A percentile compares a stretch with the other conserved stretches of the same genome.
phyloP scores from a whole-genome alignment of 2,329 filamentous ascomycete species.

The Botryotinia globosa region DNA sequence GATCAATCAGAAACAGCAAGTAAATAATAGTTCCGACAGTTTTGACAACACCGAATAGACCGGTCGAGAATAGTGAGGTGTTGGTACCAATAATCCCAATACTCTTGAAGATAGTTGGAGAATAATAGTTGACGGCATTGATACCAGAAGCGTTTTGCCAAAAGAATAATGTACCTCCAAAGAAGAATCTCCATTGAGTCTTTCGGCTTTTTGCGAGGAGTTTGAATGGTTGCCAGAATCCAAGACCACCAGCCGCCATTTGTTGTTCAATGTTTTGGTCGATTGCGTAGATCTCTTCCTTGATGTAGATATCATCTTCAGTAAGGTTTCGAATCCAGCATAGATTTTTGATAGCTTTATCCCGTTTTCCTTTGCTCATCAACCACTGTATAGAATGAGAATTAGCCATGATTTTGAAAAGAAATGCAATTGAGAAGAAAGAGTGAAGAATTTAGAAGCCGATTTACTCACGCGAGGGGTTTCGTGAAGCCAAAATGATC shows the following conservation, averaged over 20 bases:
- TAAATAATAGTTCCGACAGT: constrained; percentile 39
- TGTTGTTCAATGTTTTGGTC: constrained; percentile 68
- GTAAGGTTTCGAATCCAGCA: constrained; percentile 63
- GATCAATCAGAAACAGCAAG: constrained; percentile 58
- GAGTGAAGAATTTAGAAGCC: neutral
- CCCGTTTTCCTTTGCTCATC: constrained; percentile 58
- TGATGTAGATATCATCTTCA: constrained; percentile 60
- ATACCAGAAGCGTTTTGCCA: constrained; percentile 33
- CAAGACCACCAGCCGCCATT: constrained; percentile 60
- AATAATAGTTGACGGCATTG: constrained; percentile 32
- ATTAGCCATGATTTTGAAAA: neutral
- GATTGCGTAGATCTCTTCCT: constrained; percentile 70
- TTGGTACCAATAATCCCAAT: constrained; percentile 31
- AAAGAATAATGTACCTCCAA: constrained; percentile 27
- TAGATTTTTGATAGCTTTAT: constrained; percentile 56
- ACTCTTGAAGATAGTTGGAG: constrained; percentile 27
- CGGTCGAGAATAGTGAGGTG: constrained; percentile 27
- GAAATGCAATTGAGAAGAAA: neutral
- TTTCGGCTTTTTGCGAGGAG: neutral
- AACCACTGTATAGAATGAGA: constrained; percentile 54
- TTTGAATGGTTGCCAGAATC: constrained; percentile 71
- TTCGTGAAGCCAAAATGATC: constrained; percentile 59
- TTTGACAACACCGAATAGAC: constrained; percentile 28
- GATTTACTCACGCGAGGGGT: constrained; percentile 50
- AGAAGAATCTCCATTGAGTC: constrained; percentile 11